Percentiles rank a stretch among this genome's conserved stretches.
Conservation (phyloP, 805 yeast genomes). For the Candida silvatica region DNA sequence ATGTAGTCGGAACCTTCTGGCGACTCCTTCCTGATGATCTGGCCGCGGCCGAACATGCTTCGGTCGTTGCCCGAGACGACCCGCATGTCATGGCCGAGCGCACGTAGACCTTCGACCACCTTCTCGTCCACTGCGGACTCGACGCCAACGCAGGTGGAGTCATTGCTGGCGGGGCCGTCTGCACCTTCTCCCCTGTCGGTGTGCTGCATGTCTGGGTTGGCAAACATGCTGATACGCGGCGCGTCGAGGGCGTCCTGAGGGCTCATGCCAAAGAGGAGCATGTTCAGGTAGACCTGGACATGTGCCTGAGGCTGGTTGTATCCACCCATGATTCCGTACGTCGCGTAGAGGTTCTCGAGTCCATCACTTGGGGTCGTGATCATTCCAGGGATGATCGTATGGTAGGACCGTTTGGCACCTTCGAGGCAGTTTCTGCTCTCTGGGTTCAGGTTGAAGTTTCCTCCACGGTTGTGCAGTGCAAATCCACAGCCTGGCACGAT, state of each 20-base stretch:
- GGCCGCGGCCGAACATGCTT: slow-evolving; percentile 51
- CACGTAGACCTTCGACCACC: slow-evolving; percentile 35
- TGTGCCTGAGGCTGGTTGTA: slow-evolving; percentile 85
- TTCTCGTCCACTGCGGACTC: slow-evolving; percentile 55
- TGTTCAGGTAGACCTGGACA: slow-evolving; percentile 64
- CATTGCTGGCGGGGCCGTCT: slow-evolving; percentile 55
- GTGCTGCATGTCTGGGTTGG: slow-evolving; percentile 34
- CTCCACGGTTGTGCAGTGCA: slow-evolving; percentile 68
- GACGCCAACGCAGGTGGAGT: slow-evolving; percentile 48
- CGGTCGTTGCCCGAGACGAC: slow-evolving; percentile 34
- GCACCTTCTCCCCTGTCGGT: slow-evolving; percentile 51
- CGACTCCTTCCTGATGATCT: slow-evolving; percentile 47
- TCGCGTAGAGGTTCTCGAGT: slow-evolving; percentile 45
- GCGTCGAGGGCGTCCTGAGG: slow-evolving; percentile 73
- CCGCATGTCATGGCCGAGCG: slow-evolving; percentile 50
- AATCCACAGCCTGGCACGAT: slow-evolving; percentile 61
- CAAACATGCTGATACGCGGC: slow-evolving; percentile 60
- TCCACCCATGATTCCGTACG: slow-evolving; percentile 13
- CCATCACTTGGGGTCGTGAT: slow-evolving; percentile 36
- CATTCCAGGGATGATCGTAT: slow-evolving; percentile 79
- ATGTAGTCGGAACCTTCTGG: not conserved
- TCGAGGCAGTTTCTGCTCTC: slow-evolving; percentile 52
- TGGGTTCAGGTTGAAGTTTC: slow-evolving; percentile 57
- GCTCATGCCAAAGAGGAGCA: slow-evolving; percentile 50
- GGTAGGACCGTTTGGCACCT: slow-evolving; percentile 69